A percentile compares a stretch with the other conserved stretches of the same genome.
phyloP scores from a whole-genome alignment of 768 basidiomycete species.

The Mycena indigotica region DNA sequence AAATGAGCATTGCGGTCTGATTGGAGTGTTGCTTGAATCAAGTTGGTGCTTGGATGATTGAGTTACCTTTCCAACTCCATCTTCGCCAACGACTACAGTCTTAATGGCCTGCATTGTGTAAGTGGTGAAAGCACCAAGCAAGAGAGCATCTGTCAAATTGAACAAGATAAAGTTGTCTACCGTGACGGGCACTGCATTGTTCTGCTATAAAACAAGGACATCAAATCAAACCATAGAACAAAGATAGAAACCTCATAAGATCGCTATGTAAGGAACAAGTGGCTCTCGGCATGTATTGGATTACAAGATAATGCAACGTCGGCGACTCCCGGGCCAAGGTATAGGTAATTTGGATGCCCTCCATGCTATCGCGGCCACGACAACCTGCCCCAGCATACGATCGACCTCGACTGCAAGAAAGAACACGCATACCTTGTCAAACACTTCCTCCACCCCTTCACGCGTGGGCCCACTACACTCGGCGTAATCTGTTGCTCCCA shows the following conservation, averaged over 20 bases:
- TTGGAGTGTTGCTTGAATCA: not conserved
- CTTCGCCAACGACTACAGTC: slow-evolving; percentile 79
- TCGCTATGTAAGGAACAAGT: too few relatives aligned
- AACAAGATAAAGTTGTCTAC: not conserved
- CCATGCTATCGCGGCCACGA: not conserved
- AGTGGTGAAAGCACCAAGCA: too few relatives aligned
- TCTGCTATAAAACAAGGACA: not conserved
- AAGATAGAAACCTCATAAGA: too few relatives aligned
- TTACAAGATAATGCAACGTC: not conserved
- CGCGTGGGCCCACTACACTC: not conserved
- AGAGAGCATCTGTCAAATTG: too few relatives aligned
- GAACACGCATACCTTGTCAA: not conserved
- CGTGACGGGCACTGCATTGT: too few relatives aligned
- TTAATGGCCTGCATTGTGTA: not conserved
- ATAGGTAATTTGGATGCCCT: not conserved
- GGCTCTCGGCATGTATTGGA: too few relatives aligned
- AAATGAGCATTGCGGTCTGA: not conserved
- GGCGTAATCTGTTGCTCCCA: not conserved
- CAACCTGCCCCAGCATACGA: not conserved
- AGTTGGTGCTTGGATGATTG: not conserved
- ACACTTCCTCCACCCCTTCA: not conserved
- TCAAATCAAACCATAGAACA: not conserved
- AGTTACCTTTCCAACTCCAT: slow-evolving; percentile 82
- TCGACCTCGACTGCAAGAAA: not conserved
- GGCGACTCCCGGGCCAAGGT: not conserved